A percentile compares a stretch with the other conserved stretches of the same genome.
Conservation (phyloP, 352 stramenopile species). For the Phytophthora vignae region DNA sequence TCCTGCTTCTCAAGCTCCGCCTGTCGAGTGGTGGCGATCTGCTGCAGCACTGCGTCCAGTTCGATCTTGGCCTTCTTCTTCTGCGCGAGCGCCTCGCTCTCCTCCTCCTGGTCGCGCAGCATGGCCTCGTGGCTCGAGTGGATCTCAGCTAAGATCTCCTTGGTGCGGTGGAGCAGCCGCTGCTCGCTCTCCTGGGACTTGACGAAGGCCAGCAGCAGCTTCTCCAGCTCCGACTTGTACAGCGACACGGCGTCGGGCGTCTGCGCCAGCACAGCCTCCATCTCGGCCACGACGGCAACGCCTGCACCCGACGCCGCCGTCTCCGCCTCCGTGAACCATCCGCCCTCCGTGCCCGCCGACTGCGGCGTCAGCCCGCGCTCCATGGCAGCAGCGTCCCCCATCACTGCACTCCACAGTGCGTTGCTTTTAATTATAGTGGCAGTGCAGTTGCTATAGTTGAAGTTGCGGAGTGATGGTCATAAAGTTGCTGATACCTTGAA, state of each 20-base stretch:
- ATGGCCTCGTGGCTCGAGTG: slow-evolving; percentile 78
- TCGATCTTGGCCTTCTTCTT: slow-evolving; percentile 80
- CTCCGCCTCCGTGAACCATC: slow-evolving; percentile 28
- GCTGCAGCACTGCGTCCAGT: slow-evolving; percentile 72
- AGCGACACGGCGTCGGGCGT: slow-evolving; percentile 76
- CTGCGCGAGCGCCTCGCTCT: slow-evolving; percentile 71
- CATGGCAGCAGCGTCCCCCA: slow-evolving; percentile 13
- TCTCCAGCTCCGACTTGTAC: slow-evolving; percentile 85
- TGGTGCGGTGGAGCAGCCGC: slow-evolving; percentile 67
- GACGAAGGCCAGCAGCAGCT: slow-evolving; percentile 71
- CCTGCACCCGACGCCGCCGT: slow-evolving; percentile 4
- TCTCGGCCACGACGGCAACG: slow-evolving; percentile 62
- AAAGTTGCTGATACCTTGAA: not conserved
- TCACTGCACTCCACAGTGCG: not conserved
- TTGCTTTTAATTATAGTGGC: not conserved
- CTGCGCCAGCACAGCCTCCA: slow-evolving; percentile 72
- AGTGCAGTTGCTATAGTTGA: slow-evolving; percentile 3
- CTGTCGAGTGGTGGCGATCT: slow-evolving; percentile 67
- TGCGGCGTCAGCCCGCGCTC: slow-evolving; percentile 29
- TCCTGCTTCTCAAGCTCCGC: slow-evolving; percentile 78
- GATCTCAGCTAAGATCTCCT: slow-evolving; percentile 81
- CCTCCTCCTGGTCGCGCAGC: slow-evolving; percentile 80
- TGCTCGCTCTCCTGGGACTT: slow-evolving; percentile 89
- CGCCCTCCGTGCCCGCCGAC: slow-evolving; percentile 15
- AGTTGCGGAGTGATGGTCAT: slow-evolving; percentile 9